Evolutionary conservation across 352 stramenopile species (phyloP), one percentile per base, ranked within the genome.

Genomic region (Globisporangium echinulatum): DNA sequence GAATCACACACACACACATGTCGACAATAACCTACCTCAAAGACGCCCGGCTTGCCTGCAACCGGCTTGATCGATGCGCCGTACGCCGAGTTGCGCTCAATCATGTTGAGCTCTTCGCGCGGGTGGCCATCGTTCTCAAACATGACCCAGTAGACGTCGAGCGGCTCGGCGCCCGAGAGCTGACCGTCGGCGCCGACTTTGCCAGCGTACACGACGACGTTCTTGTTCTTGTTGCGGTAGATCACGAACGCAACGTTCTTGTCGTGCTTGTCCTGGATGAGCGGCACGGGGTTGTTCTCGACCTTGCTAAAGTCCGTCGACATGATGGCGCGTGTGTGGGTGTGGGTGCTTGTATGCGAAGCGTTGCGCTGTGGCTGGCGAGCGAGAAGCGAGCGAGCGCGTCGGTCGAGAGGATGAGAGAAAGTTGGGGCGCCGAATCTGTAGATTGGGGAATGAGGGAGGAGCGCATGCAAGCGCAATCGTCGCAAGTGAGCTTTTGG

Each of bases 171-270:
- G 9, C 77, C 63, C 63, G 88, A 62, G 53, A 95, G 66, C 54
- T 73, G 69, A 48, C 85, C 85, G 52, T 93, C 82, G 47, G 70
- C 82, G 42, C 74, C 68, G 54, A 91, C 56, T 60, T 79, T 83
- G 56, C 64, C 83, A 15, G 85, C 61, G 72, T 95, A 95, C 52
- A 90, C 81, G 25, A 95, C 85, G 37, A 93, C 84, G 55, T 95
- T 95, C 71, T 88, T 89, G 76, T 95, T 95, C 80, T 93, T 95
- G 77, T 93, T 93, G 72, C 85, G 85, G 78, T 95, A 90, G 54
- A 95, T 77, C 15, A 88, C 80, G 64, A 95, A 95, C 25, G 76
- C 80, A 42, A 85, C 72, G 65, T 95, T 88, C 25, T 74, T 49
- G 68, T 93, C 82, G 69, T 82, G 66, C 63, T 90, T 89, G 54